Evolutionary conservation across 2,329 filamentous ascomycete species (phyloP), one percentile per base, ranked within the genome.

Genomic region (Trichoderma harzianum): DNA sequence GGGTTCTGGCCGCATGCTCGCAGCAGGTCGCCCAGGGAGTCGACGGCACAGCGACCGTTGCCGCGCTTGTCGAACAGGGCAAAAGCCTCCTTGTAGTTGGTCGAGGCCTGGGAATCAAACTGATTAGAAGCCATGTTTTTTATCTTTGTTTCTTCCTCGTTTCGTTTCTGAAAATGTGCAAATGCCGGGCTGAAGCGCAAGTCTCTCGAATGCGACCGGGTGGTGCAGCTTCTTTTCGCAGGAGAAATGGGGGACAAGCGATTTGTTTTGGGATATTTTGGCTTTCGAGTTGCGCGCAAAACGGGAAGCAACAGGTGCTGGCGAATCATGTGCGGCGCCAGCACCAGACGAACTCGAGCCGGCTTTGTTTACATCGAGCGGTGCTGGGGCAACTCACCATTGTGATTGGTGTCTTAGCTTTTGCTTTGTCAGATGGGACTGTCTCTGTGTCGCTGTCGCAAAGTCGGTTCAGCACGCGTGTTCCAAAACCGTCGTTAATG

Each of bases 41-140:
- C 92, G 82, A 95, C 87, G 53, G 92, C 85, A 77, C 98, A 96
- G 78, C 95, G 95, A 80, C 95, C 95, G 81, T 93, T 97, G 81
- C 96, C 96, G 83, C 96, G 95, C 91, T 98, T 98, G 89, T 99
- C 96, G 88, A 98, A 99, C 82, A 99, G 93, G 79, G 95, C 95
- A 85, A 99, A 99, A 78, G 96, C 96, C 91, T 99, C 96, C 88
- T 98, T 98, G 93, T 98, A 99, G 92, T 99, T 98, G 86, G 95
- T 98, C 74, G 88, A 91, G 82, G 89, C 89, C 89, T 91, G 88
- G 61, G 83, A 79, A 74, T 87, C 86, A 77, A 81, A 85, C 73
- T 84, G 79, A 80, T 87, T 87, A 87, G 86, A 84, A 78, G 83
- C 77, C 85, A 86, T 87, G 74, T 67, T 28, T 79, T 75, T 70